Base-by-base conservation (phyloP, 2,329 filamentous ascomycete genomes). In the Fusarium coffeatum region DNA sequence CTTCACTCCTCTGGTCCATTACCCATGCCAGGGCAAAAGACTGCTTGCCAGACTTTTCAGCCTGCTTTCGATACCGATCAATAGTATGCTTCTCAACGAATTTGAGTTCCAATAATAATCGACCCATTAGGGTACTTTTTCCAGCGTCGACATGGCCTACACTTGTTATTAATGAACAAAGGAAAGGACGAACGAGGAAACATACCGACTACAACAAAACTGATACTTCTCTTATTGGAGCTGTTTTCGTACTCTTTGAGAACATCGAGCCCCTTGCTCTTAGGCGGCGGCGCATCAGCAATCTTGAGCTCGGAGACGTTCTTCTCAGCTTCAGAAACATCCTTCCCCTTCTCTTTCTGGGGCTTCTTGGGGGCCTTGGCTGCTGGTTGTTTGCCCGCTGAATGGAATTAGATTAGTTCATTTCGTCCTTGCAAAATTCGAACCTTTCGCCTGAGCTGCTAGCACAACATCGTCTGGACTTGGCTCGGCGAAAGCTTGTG, bases 11-110 rank as follows among this genome's bases (percentile, higher is more conserved):
- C 78, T 97, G 93, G 78, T 99, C 96, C 80, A 99, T 88, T 4
- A 99, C 93, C 96, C 96, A 99, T 2, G 97, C 96, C 23, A 99
- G 86, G 15, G 95, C 95, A 80, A 99, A 99, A 0, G 96, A 98
- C 3, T 93, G 91, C 79, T 99, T 99, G 8, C 96, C 96, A 41
- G 97, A 92, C 64, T 90, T 93, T 73, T 97, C 92, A 1, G 96
- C 95, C 81, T 98, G 94, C 78, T 92, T 92, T 22, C 90, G 88
- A 74, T 97, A 94, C 78, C 92, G 95, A 59, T 97, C 93, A 64
- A 99, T 87, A 0, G 94, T 95, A 64, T 94, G 87, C 77, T 97
- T 89, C 72, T 97, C 93, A 9, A 99, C 90, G 27, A 94, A 92
- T 64, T 94, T 92, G 42, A 97, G 87, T 74, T 99, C 96, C 43